Conservation (phyloP, 495 filamentous ascomycete genomes). For the Xylaria nigripes region DNA sequence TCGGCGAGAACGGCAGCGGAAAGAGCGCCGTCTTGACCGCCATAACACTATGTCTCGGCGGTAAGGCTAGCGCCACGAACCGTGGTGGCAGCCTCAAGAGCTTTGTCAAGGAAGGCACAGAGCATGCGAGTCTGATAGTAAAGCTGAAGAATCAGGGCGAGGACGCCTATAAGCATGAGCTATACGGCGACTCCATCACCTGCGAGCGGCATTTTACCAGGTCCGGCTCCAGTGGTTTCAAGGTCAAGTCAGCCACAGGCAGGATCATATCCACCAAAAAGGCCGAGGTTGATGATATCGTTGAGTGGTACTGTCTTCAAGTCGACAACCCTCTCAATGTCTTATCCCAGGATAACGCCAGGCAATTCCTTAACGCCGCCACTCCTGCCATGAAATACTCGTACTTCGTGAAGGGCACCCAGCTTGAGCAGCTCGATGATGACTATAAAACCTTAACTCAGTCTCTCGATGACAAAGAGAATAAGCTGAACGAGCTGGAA, state of each 20-base stretch:
- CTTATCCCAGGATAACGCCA: constrained; percentile 92
- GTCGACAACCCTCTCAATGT: constrained; percentile 97
- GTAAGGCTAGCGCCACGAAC: constrained; percentile 91
- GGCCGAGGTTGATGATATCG: constrained; percentile 82
- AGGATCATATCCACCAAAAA: constrained; percentile 75
- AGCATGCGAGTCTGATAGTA: constrained; percentile 51
- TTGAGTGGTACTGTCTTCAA: constrained; percentile 86
- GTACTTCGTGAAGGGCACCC: constrained; percentile 92
- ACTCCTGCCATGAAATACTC: constrained; percentile 82
- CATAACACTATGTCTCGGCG: constrained; percentile 86
- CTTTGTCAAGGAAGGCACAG: constrained; percentile 86
- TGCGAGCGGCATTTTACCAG: constrained; percentile 83
- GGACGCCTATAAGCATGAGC: constrained; percentile 72
- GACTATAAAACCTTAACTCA: constrained; percentile 74
- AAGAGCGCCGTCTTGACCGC: constrained; percentile 97
- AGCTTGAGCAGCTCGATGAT: constrained; percentile 82
- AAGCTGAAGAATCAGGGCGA: constrained; percentile 84
- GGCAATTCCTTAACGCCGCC: constrained; percentile 84
- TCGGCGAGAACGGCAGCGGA: constrained; percentile 96
- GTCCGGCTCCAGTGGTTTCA: constrained; percentile 73
- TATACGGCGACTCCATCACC: constrained; percentile 78
- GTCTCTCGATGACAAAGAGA: constrained; percentile 39
- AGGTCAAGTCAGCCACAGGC: constrained; percentile 65
- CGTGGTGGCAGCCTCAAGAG: constrained; percentile 83
- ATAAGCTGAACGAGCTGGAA: constrained; percentile 38